Conservation (phyloP, 2,329 filamentous ascomycete species). For the Ascomycota sp. region DNA sequence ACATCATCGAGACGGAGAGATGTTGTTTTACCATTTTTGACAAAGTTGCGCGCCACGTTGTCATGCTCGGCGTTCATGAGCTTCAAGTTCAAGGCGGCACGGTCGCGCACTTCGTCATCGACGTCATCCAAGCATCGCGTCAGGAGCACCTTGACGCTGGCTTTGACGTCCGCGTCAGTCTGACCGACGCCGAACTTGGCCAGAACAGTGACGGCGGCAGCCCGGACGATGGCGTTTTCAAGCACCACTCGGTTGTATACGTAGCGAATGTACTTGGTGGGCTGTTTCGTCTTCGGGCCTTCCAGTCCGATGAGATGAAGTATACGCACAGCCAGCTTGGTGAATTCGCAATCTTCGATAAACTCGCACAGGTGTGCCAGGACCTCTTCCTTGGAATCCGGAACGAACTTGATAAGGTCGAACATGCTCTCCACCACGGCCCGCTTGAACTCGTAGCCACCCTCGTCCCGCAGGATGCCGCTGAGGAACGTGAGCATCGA, state of each 20-base stretch:
- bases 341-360: slow-evolving; percentile 98
- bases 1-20: neutral
- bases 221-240: slow-evolving; percentile 87
- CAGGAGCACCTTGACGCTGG: slow-evolving; percentile 77
- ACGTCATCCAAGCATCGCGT: slow-evolving; percentile 88
- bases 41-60: slow-evolving; percentile 64
- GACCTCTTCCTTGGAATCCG: slow-evolving; percentile 60
- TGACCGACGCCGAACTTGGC: slow-evolving; percentile 95
- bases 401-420: slow-evolving; percentile 95
- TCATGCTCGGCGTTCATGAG: slow-evolving; percentile 86
- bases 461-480: slow-evolving; percentile 87
- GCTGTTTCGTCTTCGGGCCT: slow-evolving; percentile 82
- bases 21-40: slow-evolving; percentile 56
- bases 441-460: slow-evolving; percentile 94
- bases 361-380: slow-evolving; percentile 94
- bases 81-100: slow-evolving; percentile 75
- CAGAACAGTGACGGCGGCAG: slow-evolving; percentile 81
- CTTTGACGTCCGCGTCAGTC: slow-evolving; percentile 89
- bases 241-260: slow-evolving; percentile 97
- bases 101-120: slow-evolving; percentile 91
- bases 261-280: slow-evolving; percentile 96
- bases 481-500: slow-evolving; percentile 95
- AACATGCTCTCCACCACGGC: slow-evolving; percentile 98
- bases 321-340: slow-evolving; percentile 87
- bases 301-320: slow-evolving; percentile 83